Base-by-base conservation (phyloP, 2,329 filamentous ascomycete species). In the Metarhizium album region DNA sequence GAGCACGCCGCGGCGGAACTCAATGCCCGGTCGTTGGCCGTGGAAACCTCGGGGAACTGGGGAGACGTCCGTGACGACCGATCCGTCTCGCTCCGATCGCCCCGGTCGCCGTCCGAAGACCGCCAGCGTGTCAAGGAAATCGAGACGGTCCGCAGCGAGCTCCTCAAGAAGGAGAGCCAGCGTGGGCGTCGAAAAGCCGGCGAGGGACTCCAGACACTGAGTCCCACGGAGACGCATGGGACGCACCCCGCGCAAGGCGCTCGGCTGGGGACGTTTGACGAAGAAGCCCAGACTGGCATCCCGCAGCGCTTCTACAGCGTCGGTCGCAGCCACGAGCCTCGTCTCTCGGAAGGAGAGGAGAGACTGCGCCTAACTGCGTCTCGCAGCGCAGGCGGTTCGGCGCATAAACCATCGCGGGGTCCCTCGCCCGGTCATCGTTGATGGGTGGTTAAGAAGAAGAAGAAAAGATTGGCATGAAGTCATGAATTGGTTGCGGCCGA, bases 181-280 rank as follows among this genome's bases (percentile, higher is more conserved):
- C 69, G 71, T 24, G 74, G 75, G 38, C 72, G 74, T 33, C 71
- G 74, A 56, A 72, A 68, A 60, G 71, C 73, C 8, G 75, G 75
- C 50, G 73, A 77, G 45, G 67, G 64, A 1, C 57, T 74, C 8
- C 68, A 72, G 8, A 57, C 64, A 3, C 60, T 65, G 31, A 61
- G 62, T 47, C 61, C 58, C 52, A 61, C 52, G 4, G 62, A 60
- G 29, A 58, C 59, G 45, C 48, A 59, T 45, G 54, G 58, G 57
- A 18, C 61, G 50, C 48, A 55, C 56, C 27, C 64, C 57, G 49
- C 62, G 53, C 62, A 62, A 16, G 66, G 62, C 53, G 62, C 65
- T 2, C 64, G 62, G n/a, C 60, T 57, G 4, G 60, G 59, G 27
- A 60, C 60, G 3, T 73, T 70, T 51, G 73, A 75, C 49, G 69